Conservation (phyloP, 164 flowering plant species). For the Saururus chinensis region DNA sequence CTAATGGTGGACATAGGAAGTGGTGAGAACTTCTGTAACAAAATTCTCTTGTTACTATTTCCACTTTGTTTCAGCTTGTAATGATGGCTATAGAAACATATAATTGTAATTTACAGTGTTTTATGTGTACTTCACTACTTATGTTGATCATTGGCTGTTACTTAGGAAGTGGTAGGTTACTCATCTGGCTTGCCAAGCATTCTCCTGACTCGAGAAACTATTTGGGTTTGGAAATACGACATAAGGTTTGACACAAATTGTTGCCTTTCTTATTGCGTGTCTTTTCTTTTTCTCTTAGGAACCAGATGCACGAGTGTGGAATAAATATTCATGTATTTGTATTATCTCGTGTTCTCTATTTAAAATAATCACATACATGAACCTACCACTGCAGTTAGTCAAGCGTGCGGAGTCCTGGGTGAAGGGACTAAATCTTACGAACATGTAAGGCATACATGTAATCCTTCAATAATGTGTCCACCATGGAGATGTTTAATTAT, state of each 20-base stretch:
- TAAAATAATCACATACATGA: background rate
- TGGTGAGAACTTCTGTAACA: constrained; percentile 27
- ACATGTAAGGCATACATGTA: constrained; percentile 45
- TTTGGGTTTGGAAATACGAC: constrained; percentile 88
- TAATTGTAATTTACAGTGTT: too few species aligned
- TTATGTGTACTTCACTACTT: constrained; percentile 4
- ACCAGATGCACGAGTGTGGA: too few species aligned
- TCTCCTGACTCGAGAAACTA: constrained; percentile 47
- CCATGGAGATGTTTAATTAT: too few species aligned
- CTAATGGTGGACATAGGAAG: constrained; percentile 88
- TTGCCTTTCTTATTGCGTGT: background rate
- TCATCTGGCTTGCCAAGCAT: constrained; percentile 81
- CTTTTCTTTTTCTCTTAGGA: too few species aligned
- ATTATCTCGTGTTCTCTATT: background rate
- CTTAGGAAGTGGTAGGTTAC: constrained; percentile 97
- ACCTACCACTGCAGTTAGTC: constrained; percentile 48
- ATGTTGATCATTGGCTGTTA: constrained; percentile 5
- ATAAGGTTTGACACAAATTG: constrained; percentile 39
- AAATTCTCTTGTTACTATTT: too few species aligned
- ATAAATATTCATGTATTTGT: too few species aligned
- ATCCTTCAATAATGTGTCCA: background rate
- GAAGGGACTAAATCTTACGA: constrained; percentile 51
- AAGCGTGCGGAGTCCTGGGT: constrained; percentile 75
- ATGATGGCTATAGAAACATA: too few species aligned
- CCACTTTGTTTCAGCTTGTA: too few species aligned